These are phyloP conservation scores for Miamiensis avidus DNA, from an alignment of 169 alveolate genomes.

Conservation along the genomic window DNA sequence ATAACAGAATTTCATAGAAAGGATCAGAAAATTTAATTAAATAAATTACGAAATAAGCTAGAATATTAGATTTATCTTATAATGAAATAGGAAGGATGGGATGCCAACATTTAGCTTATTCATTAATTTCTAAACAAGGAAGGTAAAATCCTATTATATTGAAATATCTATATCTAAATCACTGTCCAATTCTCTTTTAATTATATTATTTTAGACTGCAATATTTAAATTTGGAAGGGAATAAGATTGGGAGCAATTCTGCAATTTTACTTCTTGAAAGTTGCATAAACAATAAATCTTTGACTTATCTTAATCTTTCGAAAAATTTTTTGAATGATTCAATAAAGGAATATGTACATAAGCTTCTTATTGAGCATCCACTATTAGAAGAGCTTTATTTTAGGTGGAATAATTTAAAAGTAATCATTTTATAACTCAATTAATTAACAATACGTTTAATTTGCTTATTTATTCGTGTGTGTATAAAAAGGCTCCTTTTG, in stretches of 20 bases:
- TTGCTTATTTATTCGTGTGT: too few species aligned
- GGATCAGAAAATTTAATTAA: conserved; percentile 5
- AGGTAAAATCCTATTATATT: neutral
- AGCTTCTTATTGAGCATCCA: conserved; percentile 9
- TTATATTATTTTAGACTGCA: conserved; percentile 8
- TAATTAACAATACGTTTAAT: too few species aligned
- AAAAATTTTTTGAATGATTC: conserved; percentile 35
- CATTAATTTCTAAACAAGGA: conserved; percentile 5
- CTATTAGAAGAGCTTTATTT: conserved; percentile 29
- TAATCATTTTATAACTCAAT: too few species aligned
- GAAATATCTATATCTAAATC: neutral
- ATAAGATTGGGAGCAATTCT: conserved; percentile 38
- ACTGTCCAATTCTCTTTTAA: neutral
- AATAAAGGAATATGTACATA: neutral
- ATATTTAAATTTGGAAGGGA: conserved; percentile 36
- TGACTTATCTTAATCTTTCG: conserved; percentile 28
- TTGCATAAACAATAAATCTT: conserved; percentile 7
- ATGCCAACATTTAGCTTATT: conserved; percentile 10
- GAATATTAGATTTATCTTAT: neutral
- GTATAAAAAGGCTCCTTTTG: too few species aligned
- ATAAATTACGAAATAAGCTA: conserved; percentile 5
- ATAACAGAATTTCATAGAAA: conserved; percentile 22
- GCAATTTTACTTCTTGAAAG: conserved; percentile 15
- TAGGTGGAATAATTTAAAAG: conserved; percentile 32
- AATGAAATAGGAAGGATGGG: conserved; percentile 8